Percentiles rank a stretch among this genome's conserved stretches.
phyloP scores from a whole-genome alignment of 108 stramenopile species.

The Fragilariopsis cylindrus region DNA sequence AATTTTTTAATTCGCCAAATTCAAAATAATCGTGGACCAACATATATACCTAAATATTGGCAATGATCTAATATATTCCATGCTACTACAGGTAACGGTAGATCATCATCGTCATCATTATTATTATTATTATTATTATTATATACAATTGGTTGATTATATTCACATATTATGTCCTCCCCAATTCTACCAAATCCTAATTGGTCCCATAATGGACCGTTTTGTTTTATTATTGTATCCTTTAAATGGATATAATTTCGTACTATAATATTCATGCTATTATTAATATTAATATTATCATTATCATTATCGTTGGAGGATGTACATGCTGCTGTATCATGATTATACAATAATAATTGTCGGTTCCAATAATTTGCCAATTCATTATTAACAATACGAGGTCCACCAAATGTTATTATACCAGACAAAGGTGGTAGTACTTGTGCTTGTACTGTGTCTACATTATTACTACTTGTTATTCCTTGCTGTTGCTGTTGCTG shows the following conservation, averaged over 20 bases:
- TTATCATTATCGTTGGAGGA: background rate
- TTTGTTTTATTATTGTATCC: slow-evolving; percentile 63
- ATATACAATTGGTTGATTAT: slow-evolving; percentile 32
- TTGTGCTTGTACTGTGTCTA: background rate
- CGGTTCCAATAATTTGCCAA: slow-evolving; percentile 43
- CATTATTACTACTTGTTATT: background rate
- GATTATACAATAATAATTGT: slow-evolving; percentile 3
- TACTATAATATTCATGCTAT: slow-evolving; percentile 8
- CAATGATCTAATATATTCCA: slow-evolving; percentile 57
- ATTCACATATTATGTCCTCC: slow-evolving; percentile 54
- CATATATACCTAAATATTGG: slow-evolving; percentile 49
- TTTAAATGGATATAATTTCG: slow-evolving; percentile 52
- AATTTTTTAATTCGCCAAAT: background rate
- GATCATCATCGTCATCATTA: background rate
- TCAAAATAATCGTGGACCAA: slow-evolving; percentile 38
- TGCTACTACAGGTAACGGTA: slow-evolving; percentile 25
- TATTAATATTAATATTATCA: background rate
- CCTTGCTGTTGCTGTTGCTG: background rate
- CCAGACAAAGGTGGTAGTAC: slow-evolving; percentile 6
- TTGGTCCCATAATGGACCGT: slow-evolving; percentile 57
- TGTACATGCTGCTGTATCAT: slow-evolving; percentile 12
- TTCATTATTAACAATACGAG: slow-evolving; percentile 42
- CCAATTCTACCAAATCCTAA: slow-evolving; percentile 59
- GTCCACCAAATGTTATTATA: slow-evolving; percentile 64
- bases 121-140: background rate